phyloP scores from a whole-genome alignment of 2,329 filamentous ascomycete species.

The Cordyceps fumosorosea region DNA sequence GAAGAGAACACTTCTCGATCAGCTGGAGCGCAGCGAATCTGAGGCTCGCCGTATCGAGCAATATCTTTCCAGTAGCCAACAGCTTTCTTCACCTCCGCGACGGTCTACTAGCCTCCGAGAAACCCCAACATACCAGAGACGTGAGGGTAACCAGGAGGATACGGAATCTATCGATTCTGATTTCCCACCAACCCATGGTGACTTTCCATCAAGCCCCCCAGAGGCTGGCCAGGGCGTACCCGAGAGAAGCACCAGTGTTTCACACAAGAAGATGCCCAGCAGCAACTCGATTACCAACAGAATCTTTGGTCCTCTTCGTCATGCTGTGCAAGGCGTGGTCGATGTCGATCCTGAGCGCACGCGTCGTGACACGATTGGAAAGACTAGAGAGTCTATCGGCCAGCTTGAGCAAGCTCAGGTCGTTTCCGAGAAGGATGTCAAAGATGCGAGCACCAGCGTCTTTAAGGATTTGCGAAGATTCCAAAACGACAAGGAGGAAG shows the following conservation, averaged over 20 bases:
- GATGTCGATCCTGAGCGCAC: conserved; percentile 94
- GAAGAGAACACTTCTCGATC: conserved; percentile 75
- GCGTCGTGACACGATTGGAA: conserved; percentile 86
- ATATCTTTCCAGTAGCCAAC: conserved; percentile 72
- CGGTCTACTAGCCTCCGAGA: conserved; percentile 59
- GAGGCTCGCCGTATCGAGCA: conserved; percentile 92
- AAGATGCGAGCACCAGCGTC: conserved; percentile 83
- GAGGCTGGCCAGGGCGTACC: conserved; percentile 68
- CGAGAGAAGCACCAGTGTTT: conserved; percentile 39
- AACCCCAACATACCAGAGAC: conserved; percentile 39
- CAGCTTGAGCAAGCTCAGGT: conserved; percentile 87
- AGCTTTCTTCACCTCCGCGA: conserved; percentile 52
- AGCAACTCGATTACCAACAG: conserved; percentile 89
- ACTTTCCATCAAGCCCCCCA: conserved; percentile 55
- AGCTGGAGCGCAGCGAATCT: conserved; percentile 86
- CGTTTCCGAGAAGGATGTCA: conserved; percentile 84
- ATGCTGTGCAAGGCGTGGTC: conserved; percentile 92
- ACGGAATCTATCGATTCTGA: conserved; percentile 92
- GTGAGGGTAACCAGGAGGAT: conserved; percentile 61
- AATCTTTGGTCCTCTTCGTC: conserved; percentile 90
- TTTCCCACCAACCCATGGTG: conserved; percentile 83
- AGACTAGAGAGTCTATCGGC: conserved; percentile 80
- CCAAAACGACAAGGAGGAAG: conserved; percentile 91
- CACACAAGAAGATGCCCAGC: conserved; percentile 74
- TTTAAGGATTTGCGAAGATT: conserved; percentile 87